Evolutionary conservation across 1,284 basidiomycete genomes (phyloP), one percentile per base, ranked within the genome.

Genomic region (Meira miltonrushii): DNA sequence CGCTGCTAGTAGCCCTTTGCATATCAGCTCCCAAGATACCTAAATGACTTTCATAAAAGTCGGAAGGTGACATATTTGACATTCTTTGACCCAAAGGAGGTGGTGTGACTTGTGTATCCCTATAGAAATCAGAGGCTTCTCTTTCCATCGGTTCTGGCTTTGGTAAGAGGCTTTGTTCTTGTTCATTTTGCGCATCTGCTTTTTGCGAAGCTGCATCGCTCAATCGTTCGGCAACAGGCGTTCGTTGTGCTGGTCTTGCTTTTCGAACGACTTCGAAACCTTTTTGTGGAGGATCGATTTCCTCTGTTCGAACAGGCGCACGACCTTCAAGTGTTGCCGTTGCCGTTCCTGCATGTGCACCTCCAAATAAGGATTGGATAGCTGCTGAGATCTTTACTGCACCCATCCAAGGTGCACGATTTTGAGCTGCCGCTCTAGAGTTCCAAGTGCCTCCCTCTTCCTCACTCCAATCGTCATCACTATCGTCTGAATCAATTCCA

Each of bases 201-300:
- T 62, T 61, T 39, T 64, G 13, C 7, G 21, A 13, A 23, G 41
- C 53, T 25, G 15, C 44, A 21, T 17, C 25, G 23, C 21, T 11
- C 21, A n/a, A 19, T 1, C 33, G 11, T 15, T 59, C 60, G 6
- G 59, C 64, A 15, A 33, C 52, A 54, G 7, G 57, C 49, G 53
- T 59, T 61, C 13, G 12, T 13, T 54, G 25, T 28, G 62, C 33
- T 2, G 67, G 60, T 25, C 67, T 52, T 17, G 64, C 61, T 11
- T 65, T 58, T 39, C 69, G 51, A 4, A 71, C 63, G n/a, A 71
- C 69, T 40, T 71, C 65, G 37, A 71, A 71, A 2, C 68, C 68
- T 15, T 43, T 58, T 39, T 59, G 61, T 50, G 59, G 56, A 53
- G 66, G 57, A 28, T 59, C 60, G 12, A 50, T 61, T 12, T 28